A percentile compares a stretch with the other conserved stretches of the same genome.
These are phyloP conservation scores for Metschnikowia sp. DNA, from an alignment of 805 yeast genomes.

Conservation along the genomic window DNA sequence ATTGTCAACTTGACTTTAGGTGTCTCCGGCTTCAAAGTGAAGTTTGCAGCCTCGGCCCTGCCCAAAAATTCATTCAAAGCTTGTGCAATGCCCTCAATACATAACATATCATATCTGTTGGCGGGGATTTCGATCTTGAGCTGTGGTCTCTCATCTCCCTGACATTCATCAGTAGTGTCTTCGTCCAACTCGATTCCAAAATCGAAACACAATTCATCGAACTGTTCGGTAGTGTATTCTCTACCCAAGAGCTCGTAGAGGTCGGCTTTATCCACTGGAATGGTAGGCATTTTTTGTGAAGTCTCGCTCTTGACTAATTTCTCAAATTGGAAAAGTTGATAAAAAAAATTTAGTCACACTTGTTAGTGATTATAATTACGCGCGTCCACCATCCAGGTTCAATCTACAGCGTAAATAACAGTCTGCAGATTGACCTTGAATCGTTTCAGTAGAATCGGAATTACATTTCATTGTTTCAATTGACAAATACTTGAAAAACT, in stretches of 20 bases:
- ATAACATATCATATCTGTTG: slow-evolving; percentile 95
- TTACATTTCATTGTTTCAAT: too few species aligned
- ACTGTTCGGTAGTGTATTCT: slow-evolving; percentile 72
- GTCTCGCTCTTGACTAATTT: not conserved
- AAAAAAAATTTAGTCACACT: slow-evolving; percentile 13
- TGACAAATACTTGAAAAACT: too few species aligned
- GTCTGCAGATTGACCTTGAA: too few species aligned
- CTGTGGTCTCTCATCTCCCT: slow-evolving; percentile 87
- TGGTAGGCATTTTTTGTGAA: slow-evolving; percentile 76
- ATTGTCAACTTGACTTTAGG: slow-evolving; percentile 67
- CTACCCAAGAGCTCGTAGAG: slow-evolving; percentile 72
- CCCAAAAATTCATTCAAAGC: slow-evolving; percentile 90
- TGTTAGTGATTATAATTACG: slow-evolving; percentile 16
- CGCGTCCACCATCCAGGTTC: not conserved
- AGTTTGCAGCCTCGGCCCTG: slow-evolving; percentile 59
- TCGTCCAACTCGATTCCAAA: slow-evolving; percentile 98
- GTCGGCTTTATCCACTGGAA: slow-evolving; percentile 92
- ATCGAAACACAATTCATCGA: slow-evolving; percentile 95
- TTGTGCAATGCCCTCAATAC: slow-evolving; percentile 97
- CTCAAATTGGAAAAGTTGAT: slow-evolving; percentile 10
- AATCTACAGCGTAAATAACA: too few species aligned
- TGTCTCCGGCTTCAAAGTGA: slow-evolving; percentile 55
- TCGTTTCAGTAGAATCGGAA: too few species aligned
- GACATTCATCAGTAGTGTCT: slow-evolving; percentile 81
- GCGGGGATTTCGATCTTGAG: slow-evolving; percentile 97